Evolutionary conservation across 768 basidiomycete species (phyloP).

Genomic region (Lentinus brumalis): DNA sequence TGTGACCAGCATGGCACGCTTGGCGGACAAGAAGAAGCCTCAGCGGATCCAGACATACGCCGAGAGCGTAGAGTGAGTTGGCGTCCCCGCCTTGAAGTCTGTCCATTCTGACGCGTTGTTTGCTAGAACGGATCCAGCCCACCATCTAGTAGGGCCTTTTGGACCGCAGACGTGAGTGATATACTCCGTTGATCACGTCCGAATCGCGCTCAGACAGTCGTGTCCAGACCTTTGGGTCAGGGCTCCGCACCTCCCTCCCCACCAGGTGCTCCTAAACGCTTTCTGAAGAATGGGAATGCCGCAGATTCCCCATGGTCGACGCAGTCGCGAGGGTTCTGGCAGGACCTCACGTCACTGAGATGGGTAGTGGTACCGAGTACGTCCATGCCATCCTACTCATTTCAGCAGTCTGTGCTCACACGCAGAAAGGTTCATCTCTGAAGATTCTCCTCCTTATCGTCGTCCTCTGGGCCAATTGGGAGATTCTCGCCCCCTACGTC

Average conservation of each 20-base stretch:
- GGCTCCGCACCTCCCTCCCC: background rate
- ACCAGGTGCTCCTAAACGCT: background rate
- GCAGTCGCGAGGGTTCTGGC: constrained; percentile 44
- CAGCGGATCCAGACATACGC: constrained; percentile 17
- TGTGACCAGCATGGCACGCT: constrained; percentile 3
- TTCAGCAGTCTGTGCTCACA: background rate
- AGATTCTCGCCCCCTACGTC: constrained; percentile 50
- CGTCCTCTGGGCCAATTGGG: constrained; percentile 67
- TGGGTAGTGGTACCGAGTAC: constrained; percentile 80
- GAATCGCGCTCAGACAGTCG: background rate
- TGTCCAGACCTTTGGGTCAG: constrained; percentile 23
- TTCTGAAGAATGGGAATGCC: background rate
- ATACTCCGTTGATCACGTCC: background rate
- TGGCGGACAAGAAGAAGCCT: background rate
- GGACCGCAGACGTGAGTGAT: constrained; percentile 60
- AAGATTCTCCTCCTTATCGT: constrained; percentile 65
- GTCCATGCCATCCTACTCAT: constrained; percentile 23
- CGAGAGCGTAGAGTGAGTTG: constrained; percentile 30
- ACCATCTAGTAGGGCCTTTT: constrained; percentile 66
- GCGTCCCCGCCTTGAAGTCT: constrained; percentile 4
- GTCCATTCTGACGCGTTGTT: constrained; percentile 30
- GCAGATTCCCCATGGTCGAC: constrained; percentile 20
- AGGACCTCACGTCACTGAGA: constrained; percentile 51
- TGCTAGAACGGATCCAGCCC: constrained; percentile 54
- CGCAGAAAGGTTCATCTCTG: constrained; percentile 57